phyloP scores from a whole-genome alignment of 2,329 filamentous ascomycete genomes.

The Byssoonygena ceratinophila region DNA sequence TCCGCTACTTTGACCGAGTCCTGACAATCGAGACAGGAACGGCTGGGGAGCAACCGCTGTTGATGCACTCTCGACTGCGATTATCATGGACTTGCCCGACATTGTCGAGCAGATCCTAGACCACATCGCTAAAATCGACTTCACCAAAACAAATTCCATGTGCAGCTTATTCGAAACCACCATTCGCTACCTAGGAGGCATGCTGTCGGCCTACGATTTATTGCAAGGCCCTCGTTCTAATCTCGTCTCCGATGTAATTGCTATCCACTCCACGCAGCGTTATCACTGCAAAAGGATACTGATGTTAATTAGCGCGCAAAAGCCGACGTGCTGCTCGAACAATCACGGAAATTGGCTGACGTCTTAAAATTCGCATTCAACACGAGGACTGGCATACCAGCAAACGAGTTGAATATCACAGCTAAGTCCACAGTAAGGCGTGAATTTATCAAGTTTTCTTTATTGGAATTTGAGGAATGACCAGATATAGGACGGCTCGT shows the following conservation, averaged over 20 bases:
- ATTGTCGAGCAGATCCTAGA: conserved; percentile 62
- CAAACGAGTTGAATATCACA: conserved; percentile 55
- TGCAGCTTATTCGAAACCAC: conserved; percentile 84
- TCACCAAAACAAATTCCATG: conserved; percentile 47
- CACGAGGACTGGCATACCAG: conserved; percentile 63
- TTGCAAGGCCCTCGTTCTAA: conserved; percentile 54
- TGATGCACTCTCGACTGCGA: conserved; percentile 68
- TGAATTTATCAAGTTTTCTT: neutral
- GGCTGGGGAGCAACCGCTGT: conserved; percentile 76
- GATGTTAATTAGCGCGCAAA: conserved; percentile 11
- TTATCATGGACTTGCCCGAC: conserved; percentile 60
- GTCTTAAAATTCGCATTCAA: conserved; percentile 67
- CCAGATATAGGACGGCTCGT: conserved; percentile 35
- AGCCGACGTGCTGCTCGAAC: conserved; percentile 44
- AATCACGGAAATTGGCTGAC: conserved; percentile 60
- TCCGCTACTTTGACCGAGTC: neutral
- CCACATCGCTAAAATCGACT: conserved; percentile 61
- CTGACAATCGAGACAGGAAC: conserved; percentile 46
- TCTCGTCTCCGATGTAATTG: conserved; percentile 37
- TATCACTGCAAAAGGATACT: neutral
- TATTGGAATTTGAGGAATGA: too few relatives aligned
- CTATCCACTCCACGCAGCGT: neutral
- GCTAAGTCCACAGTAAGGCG: conserved; percentile 32
- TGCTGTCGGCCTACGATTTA: conserved; percentile 61
- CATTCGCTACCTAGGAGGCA: conserved; percentile 73